These are phyloP conservation scores for Kodamaea suecica DNA, from an alignment of 1,139 yeast genomes.

Conservation along the genomic window DNA sequence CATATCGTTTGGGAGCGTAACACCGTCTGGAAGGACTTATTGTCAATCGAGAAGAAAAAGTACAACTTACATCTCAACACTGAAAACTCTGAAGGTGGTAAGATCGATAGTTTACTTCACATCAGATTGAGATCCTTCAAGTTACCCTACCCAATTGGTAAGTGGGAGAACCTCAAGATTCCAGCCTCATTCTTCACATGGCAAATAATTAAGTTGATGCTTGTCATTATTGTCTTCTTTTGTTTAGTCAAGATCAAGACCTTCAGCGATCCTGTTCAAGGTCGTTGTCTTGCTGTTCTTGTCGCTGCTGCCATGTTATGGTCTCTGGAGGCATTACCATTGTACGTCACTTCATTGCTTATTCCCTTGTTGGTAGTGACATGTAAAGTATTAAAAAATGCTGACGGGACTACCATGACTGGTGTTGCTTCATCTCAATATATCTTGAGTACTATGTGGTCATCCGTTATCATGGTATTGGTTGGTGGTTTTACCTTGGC, in stretches of 20 bases:
- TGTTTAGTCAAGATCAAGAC: conserved; percentile 55
- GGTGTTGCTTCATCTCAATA: conserved; percentile 72
- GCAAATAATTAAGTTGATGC: conserved; percentile 43
- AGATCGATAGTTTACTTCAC: neutral
- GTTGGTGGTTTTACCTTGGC: conserved; percentile 94
- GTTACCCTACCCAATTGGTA: conserved; percentile 21
- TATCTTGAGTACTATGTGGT: conserved; percentile 89
- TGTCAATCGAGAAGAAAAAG: conserved; percentile 72
- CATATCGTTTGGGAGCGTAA: conserved; percentile 96
- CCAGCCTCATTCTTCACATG: conserved; percentile 32
- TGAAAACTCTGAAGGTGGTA: conserved; percentile 32
- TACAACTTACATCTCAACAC: conserved; percentile 34
- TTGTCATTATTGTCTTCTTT: conserved; percentile 45
- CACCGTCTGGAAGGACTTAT: conserved; percentile 96
- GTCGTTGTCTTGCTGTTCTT: conserved; percentile 77
- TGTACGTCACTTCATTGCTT: conserved; percentile 77
- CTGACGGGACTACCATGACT: conserved; percentile 50
- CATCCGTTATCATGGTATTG: conserved; percentile 82
- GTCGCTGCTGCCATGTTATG: conserved; percentile 77
- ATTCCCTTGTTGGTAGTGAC: conserved; percentile 79
- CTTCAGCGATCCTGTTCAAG: conserved; percentile 63
- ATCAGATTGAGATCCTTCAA: conserved; percentile 18
- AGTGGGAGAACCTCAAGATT: conserved; percentile 18
- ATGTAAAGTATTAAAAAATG: conserved; percentile 63
- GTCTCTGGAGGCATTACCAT: conserved; percentile 93